Percentiles rank a stretch among this genome's conserved stretches.
Evolutionary conservation across 73 alveolate species (phyloP).

Genomic region (Symbiodinium natans): DNA sequence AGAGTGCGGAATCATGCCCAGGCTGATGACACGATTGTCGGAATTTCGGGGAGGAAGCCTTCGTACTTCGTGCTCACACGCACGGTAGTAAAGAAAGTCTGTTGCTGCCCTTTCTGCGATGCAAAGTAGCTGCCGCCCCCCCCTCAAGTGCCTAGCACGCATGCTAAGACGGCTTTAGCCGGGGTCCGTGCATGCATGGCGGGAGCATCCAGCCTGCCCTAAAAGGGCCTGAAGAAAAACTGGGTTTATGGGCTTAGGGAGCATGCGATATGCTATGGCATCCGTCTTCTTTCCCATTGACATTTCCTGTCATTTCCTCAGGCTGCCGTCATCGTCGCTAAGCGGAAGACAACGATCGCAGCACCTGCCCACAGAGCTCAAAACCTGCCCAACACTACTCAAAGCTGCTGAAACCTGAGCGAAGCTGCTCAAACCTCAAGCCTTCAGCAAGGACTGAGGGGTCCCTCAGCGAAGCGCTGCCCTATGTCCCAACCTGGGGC

Average conservation of each 20-base stretch:
- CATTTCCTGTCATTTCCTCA: too few relatives aligned
- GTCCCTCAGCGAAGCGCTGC: too few relatives aligned
- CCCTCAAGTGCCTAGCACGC: not conserved
- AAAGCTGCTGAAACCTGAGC: not conserved
- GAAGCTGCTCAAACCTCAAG: not conserved
- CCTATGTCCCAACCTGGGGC: too few relatives aligned
- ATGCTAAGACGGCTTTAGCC: not conserved
- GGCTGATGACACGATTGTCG: not conserved
- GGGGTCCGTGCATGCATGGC: not conserved
- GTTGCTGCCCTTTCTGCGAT: not conserved
- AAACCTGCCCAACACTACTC: too few relatives aligned
- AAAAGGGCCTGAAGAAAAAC: not conserved
- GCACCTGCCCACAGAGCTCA: not conserved
- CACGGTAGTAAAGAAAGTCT: too few relatives aligned
- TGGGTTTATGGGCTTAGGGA: too few relatives aligned
- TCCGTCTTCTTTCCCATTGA: too few relatives aligned
- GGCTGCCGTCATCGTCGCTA: not conserved
- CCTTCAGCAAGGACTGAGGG: not conserved
- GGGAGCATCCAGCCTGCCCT: not conserved
- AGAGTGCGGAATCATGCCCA: not conserved
- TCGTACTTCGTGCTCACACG: too few relatives aligned
- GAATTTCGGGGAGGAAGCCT: too few relatives aligned
- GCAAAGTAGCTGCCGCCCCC: too few relatives aligned
- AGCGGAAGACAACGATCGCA: not conserved
- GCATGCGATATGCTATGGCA: too few relatives aligned